Conservation (phyloP, 2,329 filamentous ascomycete species). For the Scleromitrula shiraiana region DNA sequence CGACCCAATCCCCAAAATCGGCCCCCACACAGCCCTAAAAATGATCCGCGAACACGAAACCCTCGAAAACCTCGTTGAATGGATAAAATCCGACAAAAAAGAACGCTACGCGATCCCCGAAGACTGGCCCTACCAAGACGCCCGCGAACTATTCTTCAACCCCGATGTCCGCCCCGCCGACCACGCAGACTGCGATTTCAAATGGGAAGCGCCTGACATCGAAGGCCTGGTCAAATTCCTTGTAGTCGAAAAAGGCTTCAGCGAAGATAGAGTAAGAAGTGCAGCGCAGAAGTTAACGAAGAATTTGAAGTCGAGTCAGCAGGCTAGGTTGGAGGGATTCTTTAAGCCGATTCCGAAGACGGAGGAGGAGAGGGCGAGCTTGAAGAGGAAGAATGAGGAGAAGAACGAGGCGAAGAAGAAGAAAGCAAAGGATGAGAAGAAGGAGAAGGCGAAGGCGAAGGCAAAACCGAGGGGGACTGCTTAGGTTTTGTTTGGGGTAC, state of each 20-base stretch:
- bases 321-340: conserved; percentile 88
- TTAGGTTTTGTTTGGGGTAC: conserved; percentile 4
- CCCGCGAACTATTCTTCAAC: conserved; percentile 82
- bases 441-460: conserved; percentile 89
- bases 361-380: conserved; percentile 69
- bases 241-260: conserved; percentile 93
- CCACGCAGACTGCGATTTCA: conserved; percentile 86
- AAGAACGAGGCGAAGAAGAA: conserved; percentile 91
- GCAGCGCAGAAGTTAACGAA: conserved; percentile 76
- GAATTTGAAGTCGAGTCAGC: conserved; percentile 84
- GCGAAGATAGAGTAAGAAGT: conserved; percentile 80
- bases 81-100: conserved; percentile 67
- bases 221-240: conserved; percentile 86
- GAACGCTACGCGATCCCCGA: conserved; percentile 80
- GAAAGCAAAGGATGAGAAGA: conserved; percentile 87
- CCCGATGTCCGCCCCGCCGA: conserved; percentile 82
- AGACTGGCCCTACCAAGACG: conserved; percentile 94
- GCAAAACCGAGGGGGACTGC: conserved; percentile 59
- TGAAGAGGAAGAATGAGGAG: conserved; percentile 92
- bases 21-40: conserved; percentile 84
- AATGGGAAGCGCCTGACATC: conserved; percentile 90
- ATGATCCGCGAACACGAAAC: conserved; percentile 86
- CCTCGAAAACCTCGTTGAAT: conserved; percentile 79
- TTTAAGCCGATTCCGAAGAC: conserved; percentile 91
- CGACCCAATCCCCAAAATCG: conserved; percentile 91